phyloP scores from a whole-genome alignment of 306 rosid genomes.

The Clitoria ternatea region DNA sequence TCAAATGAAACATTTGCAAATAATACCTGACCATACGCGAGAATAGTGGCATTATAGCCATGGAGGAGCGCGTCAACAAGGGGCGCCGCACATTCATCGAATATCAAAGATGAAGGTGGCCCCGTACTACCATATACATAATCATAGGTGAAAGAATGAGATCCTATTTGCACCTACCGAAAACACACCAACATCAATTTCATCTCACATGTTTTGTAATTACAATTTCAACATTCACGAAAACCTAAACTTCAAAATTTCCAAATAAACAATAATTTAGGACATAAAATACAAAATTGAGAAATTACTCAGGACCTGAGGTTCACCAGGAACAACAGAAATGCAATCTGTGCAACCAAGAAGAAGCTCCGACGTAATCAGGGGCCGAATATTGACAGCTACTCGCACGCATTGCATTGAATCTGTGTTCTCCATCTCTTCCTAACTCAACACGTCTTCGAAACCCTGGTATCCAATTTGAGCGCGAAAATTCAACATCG shows the following conservation, averaged over 20 bases:
- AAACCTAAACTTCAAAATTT: background rate
- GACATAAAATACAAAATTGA: background rate
- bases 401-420: conserved; percentile 80
- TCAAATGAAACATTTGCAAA: background rate
- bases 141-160: conserved; percentile 86
- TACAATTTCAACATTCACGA: background rate
- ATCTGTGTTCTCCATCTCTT: conserved; percentile 57
- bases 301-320: conserved; percentile 55
- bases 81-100: conserved; percentile 82
- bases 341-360: conserved; percentile 89
- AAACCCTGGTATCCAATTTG: conserved; percentile 25
- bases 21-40: conserved; percentile 92
- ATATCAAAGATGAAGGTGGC: conserved; percentile 43
- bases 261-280: background rate
- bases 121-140: conserved; percentile 60
- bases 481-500: background rate
- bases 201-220: background rate
- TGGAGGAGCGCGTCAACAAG: conserved; percentile 78
- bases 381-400: conserved; percentile 80
- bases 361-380: conserved; percentile 85
- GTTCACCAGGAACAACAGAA: conserved; percentile 73
- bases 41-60: conserved; percentile 96
- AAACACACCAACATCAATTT: background rate
- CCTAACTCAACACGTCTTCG: background rate
- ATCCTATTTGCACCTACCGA: conserved; percentile 77